Evolutionary conservation across 2,329 filamentous ascomycete species (phyloP), one percentile per base, ranked within the genome.

Genomic region (Phialemonium atrogriseum): DNA sequence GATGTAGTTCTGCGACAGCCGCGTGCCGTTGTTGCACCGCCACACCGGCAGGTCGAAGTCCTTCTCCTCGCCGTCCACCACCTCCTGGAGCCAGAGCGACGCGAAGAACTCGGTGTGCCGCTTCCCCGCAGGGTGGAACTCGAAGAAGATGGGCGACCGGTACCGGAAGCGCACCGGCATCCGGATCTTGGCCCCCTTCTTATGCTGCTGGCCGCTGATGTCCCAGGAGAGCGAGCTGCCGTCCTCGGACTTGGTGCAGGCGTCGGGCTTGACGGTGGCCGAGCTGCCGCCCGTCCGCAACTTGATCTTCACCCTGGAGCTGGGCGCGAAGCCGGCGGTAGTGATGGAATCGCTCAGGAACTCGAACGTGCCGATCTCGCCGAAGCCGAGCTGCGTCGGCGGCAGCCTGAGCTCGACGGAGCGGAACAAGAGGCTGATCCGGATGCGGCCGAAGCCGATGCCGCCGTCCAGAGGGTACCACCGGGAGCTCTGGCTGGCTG

Each of bases 391-490:
- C 56, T 94, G 82, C 24, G 78, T 64, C 0, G 83, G 83, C n/a
- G 88, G 88, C 2, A 96, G 67, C 27, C 77, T 77, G 32, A 89
- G 81, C 54, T 94, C 88, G 25, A 95, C 75, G 17, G 84, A 88
- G 17, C 89, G 80, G 73, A 95, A 94, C 4, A 96, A 70, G 4
- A 96, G 59, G 1, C 86, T 94, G 43, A 98, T 82, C 24, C 88
- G 80, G 37, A 94, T 72, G 7, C 89, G 81, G 23, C 91, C 91
- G 42, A 91, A 96, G 1, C 91, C 84, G 40, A 96, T 80, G 9
- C 91, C 91, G 14, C 89, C 91, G 50, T 94, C 88, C 0, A 98
- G 70, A n/a, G 91, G 89, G 53, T 95, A 96, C 87, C 88, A 95
- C 37, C 87, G 69, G 3, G 87, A 93, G 33, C 80, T 64, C 54